Conservation (phyloP, 805 yeast species). For the Suhomyces prunicola region DNA sequence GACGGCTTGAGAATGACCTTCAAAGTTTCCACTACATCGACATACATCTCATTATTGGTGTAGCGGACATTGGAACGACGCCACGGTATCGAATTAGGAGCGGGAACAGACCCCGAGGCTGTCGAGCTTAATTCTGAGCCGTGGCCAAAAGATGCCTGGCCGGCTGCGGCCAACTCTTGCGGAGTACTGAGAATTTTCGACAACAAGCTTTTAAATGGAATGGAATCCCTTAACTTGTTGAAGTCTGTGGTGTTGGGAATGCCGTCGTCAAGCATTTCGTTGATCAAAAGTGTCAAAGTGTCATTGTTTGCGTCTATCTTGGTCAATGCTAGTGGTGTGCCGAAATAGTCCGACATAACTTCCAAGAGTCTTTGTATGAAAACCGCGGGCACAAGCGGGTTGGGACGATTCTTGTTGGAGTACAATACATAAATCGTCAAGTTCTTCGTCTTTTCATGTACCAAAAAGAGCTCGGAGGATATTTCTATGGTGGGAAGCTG, state of each 20-base stretch:
- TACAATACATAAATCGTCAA: conserved; percentile 30
- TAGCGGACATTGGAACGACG: conserved; percentile 67
- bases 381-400: conserved; percentile 55
- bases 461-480: conserved; percentile 28
- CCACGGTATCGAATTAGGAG: conserved; percentile 61
- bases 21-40: conserved; percentile 72
- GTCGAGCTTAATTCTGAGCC: background rate
- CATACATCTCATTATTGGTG: conserved; percentile 79
- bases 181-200: conserved; percentile 48
- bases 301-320: conserved; percentile 70
- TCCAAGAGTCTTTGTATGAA: conserved; percentile 50
- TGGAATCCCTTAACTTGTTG: conserved; percentile 63
- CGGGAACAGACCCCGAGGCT: background rate
- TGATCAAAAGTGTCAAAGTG: conserved; percentile 64
- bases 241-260: conserved; percentile 70
- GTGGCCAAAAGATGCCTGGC: conserved; percentile 5
- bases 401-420: conserved; percentile 17
- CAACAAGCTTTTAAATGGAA: conserved; percentile 62
- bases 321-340: conserved; percentile 48
- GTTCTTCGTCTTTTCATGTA: conserved; percentile 19
- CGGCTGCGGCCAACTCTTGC: conserved; percentile 33
- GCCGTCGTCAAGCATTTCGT: conserved; percentile 77
- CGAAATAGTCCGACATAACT: conserved; percentile 58
- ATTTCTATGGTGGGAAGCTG: conserved; percentile 25
- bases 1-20: conserved; percentile 48